phyloP scores from a whole-genome alignment of 257 asterid genomes.

The Eustoma russellianum region DNA sequence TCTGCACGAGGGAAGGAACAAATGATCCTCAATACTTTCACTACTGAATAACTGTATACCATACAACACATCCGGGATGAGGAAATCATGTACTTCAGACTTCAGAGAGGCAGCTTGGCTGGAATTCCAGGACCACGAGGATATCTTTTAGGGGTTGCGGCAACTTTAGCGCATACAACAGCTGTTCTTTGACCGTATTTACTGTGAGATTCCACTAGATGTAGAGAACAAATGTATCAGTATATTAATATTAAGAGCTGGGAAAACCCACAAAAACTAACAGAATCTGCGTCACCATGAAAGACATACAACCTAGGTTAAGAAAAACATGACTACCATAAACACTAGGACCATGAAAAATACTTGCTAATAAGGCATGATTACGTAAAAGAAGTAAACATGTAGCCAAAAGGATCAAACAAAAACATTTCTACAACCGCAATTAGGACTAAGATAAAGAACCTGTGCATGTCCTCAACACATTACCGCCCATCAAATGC shows the following conservation, averaged over 20 bases:
- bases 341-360: neutral
- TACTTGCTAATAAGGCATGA: neutral
- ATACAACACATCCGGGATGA: constrained; percentile 1
- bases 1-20: constrained; percentile 1
- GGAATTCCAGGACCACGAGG: constrained; percentile 88
- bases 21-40: neutral
- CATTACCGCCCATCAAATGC: constrained; percentile 74
- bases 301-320: neutral
- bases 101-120: constrained; percentile 59
- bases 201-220: constrained; percentile 83
- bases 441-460: constrained; percentile 18
- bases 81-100: constrained; percentile 5
- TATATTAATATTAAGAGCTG: neutral
- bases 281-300: neutral
- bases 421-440: constrained; percentile 2
- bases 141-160: constrained; percentile 74
- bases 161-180: constrained; percentile 56
- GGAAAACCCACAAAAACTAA: neutral
- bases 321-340: neutral
- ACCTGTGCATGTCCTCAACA: constrained; percentile 65
- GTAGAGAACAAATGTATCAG: constrained; percentile 11
- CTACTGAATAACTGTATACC: constrained; percentile 7
- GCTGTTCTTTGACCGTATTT: constrained; percentile 87
- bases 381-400: neutral
- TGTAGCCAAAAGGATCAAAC: neutral